A percentile compares a stretch with the other conserved stretches of the same genome.
Conservation (phyloP, 1,139 yeast species). For the Blastobotrys raffinosifermentans region DNA sequence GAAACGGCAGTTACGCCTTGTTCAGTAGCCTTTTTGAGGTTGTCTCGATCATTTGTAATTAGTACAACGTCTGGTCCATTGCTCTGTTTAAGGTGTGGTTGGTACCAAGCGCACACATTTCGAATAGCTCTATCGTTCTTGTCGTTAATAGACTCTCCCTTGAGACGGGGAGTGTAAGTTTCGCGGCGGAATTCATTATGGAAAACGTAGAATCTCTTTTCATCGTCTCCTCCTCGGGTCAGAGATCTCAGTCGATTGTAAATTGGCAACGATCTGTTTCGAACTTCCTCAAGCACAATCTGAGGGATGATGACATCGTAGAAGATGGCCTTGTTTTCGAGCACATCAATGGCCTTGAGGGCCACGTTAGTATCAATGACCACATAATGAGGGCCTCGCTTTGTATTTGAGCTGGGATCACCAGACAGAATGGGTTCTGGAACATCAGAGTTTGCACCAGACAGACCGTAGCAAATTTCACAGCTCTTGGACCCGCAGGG, state of each 20-base stretch:
- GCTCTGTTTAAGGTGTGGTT: constrained; percentile 48
- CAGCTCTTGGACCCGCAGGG: constrained; percentile 83
- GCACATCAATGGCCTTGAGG: constrained; percentile 79
- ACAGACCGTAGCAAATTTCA: constrained; percentile 42
- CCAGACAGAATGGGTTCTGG: constrained; percentile 41
- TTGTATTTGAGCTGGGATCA: constrained; percentile 51
- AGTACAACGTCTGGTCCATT: constrained; percentile 45
- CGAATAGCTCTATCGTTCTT: constrained; percentile 90
- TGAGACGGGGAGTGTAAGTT: constrained; percentile 59
- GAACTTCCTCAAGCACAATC: constrained; percentile 88
- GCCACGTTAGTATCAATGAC: constrained; percentile 87
- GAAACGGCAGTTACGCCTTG: constrained; percentile 54
- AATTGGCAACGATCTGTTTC: constrained; percentile 80
- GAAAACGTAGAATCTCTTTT: constrained; percentile 81
- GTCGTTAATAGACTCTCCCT: constrained; percentile 76
- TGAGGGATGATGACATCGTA: constrained; percentile 91
- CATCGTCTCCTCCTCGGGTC: constrained; percentile 56
- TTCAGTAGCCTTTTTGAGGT: constrained; percentile 50
- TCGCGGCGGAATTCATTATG: constrained; percentile 84
- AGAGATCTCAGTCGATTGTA: constrained; percentile 78
- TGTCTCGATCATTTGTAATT: constrained; percentile 72
- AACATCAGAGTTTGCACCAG: constrained; percentile 37
- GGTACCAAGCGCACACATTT: constrained; percentile 65
- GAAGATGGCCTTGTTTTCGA: constrained; percentile 73
- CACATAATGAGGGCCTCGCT: constrained; percentile 63